These are phyloP conservation scores for Aspergillus biplanus DNA, from an alignment of 495 filamentous ascomycete species.

Conservation along the genomic window DNA sequence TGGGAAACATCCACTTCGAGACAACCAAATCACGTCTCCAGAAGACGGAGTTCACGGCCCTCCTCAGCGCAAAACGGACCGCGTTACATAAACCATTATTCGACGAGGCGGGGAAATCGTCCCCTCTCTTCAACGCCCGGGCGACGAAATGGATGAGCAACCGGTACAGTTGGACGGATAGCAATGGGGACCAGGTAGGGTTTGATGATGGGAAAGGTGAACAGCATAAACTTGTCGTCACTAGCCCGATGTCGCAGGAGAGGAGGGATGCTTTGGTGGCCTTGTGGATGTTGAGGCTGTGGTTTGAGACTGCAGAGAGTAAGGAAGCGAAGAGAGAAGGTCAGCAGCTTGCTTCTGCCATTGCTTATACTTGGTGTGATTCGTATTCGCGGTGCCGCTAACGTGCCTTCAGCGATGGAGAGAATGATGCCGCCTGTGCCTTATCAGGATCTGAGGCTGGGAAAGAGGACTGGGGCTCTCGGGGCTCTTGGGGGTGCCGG, in stretches of 20 bases:
- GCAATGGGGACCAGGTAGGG: conserved; percentile 14
- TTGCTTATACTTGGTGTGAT: too few relatives aligned
- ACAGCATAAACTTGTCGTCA: conserved; percentile 16
- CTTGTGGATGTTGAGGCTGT: conserved; percentile 24
- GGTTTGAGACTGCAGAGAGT: conserved; percentile 26
- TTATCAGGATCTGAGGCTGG: too few relatives aligned
- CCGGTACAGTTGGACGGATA: conserved; percentile 22
- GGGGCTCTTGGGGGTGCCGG: too few relatives aligned
- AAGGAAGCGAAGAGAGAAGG: conserved; percentile 24
- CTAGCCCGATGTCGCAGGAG: conserved; percentile 9
- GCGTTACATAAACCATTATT: conserved; percentile 21
- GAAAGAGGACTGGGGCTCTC: too few relatives aligned
- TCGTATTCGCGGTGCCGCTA: too few relatives aligned
- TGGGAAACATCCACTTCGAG: conserved; percentile 27
- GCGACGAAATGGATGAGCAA: conserved; percentile 13
- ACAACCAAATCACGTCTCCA: conserved; percentile 16
- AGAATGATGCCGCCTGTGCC: too few relatives aligned
- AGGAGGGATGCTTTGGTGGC: conserved; percentile 25
- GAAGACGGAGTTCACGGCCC: conserved; percentile 18
- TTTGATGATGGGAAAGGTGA: conserved; percentile 17
- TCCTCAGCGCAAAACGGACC: conserved; percentile 18
- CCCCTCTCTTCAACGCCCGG: conserved; percentile 6
- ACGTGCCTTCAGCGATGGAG: too few relatives aligned
- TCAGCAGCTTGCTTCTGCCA: conserved; percentile 3
- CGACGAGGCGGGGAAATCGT: conserved; percentile 5